Conservation (phyloP, 164 flowering plant genomes). For the Aristolochia fimbriata region DNA sequence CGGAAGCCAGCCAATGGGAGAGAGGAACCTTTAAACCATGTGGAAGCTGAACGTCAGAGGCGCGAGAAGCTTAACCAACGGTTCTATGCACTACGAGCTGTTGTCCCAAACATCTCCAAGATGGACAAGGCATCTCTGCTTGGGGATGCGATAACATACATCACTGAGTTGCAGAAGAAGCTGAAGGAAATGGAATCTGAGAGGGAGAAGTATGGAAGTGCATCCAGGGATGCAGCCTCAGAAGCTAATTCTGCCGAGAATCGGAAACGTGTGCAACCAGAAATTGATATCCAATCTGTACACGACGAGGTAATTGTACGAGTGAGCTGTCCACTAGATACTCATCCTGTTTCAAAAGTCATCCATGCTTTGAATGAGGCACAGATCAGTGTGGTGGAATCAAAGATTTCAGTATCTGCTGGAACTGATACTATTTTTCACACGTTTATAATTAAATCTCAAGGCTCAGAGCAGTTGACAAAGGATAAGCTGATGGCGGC, state of each 20-base stretch:
- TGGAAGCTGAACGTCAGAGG: slow-evolving; percentile 55
- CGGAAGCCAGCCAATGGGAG: slow-evolving; percentile 96
- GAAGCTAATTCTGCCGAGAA: slow-evolving; percentile 22
- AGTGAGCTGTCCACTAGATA: slow-evolving; percentile 56
- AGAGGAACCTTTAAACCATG: slow-evolving; percentile 93
- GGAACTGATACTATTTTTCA: slow-evolving; percentile 58
- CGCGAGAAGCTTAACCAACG: slow-evolving; percentile 48
- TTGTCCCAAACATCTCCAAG: slow-evolving; percentile 49
- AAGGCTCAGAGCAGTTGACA: slow-evolving; percentile 54
- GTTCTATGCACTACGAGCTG: slow-evolving; percentile 46
- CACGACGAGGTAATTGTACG: slow-evolving; percentile 56
- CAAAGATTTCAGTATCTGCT: slow-evolving; percentile 34
- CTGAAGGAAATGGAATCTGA: slow-evolving; percentile 43
- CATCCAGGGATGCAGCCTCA: slow-evolving; percentile 25
- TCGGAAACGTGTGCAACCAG: slow-evolving; percentile 16
- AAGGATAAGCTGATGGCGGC: slow-evolving; percentile 73
- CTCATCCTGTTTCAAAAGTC: slow-evolving; percentile 67
- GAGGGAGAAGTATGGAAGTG: slow-evolving; percentile 29
- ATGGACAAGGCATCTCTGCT: slow-evolving; percentile 55
- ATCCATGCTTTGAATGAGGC: slow-evolving; percentile 64
- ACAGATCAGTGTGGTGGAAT: slow-evolving; percentile 50
- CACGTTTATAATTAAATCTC: slow-evolving; percentile 69
- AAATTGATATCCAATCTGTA: slow-evolving; percentile 45
- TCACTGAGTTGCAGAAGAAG: slow-evolving; percentile 41
- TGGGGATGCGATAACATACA: slow-evolving; percentile 43